phyloP scores from a whole-genome alignment of 441 rosid genomes.

The Syzygium malaccense region DNA sequence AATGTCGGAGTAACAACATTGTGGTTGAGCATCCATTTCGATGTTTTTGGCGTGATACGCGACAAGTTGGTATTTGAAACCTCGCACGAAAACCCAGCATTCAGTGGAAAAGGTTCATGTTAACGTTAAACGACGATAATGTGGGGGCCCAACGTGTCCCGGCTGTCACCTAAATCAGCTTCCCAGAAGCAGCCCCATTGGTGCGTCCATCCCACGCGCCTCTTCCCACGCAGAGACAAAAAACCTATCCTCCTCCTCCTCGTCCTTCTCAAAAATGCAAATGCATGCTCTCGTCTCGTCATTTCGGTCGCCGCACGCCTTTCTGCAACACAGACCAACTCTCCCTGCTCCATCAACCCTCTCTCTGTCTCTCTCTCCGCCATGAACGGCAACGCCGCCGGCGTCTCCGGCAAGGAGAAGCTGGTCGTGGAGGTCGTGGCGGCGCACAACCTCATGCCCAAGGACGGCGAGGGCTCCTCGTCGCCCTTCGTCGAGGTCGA shows the following conservation, averaged over 20 bases:
- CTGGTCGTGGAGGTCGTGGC: slow-evolving; percentile 60
- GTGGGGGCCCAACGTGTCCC: slow-evolving; percentile 28
- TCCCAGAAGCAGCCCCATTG: slow-evolving; percentile 4
- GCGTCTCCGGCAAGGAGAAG: slow-evolving; percentile 33
- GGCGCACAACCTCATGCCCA: slow-evolving; percentile 72
- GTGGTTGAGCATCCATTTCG: neutral
- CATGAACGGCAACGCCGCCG: neutral
- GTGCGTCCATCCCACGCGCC: slow-evolving; percentile 19
- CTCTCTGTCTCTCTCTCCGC: neutral
- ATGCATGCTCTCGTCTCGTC: neutral
- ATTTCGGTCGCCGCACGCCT: neutral
- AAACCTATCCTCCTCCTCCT: neutral
- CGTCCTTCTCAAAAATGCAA: neutral
- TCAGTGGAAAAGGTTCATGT: neutral
- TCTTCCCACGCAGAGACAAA: neutral
- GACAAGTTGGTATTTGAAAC: neutral
- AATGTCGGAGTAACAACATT: neutral
- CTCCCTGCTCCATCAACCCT: slow-evolving; percentile 3
- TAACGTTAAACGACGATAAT: neutral
- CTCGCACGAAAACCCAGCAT: neutral
- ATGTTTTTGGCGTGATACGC: neutral
- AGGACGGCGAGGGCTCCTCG: slow-evolving; percentile 72
- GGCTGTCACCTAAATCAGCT: neutral
- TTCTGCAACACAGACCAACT: neutral
- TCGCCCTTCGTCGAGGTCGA: slow-evolving; percentile 65